Conservation (phyloP, 805 yeast species). For the Starmerella powellii region DNA sequence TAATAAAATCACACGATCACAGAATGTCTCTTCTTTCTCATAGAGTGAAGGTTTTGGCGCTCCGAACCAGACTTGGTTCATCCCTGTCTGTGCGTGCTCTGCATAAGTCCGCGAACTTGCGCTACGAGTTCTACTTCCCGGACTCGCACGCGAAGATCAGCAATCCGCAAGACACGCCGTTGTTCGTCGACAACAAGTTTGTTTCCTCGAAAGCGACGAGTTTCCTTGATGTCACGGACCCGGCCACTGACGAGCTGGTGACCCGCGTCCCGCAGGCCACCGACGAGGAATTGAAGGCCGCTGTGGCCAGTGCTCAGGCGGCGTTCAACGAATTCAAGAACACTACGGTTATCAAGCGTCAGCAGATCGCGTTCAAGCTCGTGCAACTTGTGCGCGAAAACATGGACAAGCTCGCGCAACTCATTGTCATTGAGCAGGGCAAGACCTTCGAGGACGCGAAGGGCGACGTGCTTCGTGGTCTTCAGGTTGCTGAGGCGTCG, state of each 20-base stretch:
- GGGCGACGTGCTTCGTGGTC: slow-evolving; percentile 64
- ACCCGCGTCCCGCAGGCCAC: slow-evolving; percentile 64
- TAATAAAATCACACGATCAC: no score
- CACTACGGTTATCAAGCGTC: slow-evolving; percentile 39
- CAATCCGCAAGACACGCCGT: slow-evolving; percentile 29
- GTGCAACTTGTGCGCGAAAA: slow-evolving; percentile 51
- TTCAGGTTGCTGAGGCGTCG: slow-evolving; percentile 69
- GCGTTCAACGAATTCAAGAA: slow-evolving; percentile 52
- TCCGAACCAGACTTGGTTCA: no score
- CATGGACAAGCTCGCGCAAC: slow-evolving; percentile 56
- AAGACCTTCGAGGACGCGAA: slow-evolving; percentile 63
- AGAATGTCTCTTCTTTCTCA: no score
- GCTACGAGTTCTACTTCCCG: slow-evolving; percentile 21
- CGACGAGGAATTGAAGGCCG: slow-evolving; percentile 48
- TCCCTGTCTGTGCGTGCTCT: background rate
- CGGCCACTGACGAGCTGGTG: slow-evolving; percentile 58
- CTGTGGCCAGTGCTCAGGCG: slow-evolving; percentile 49
- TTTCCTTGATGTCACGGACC: slow-evolving; percentile 64
- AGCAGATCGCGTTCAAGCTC: slow-evolving; percentile 56
- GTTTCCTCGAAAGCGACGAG: slow-evolving; percentile 39
- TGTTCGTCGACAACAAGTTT: slow-evolving; percentile 38
- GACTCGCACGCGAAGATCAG: slow-evolving; percentile 26
- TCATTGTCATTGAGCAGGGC: slow-evolving; percentile 61
- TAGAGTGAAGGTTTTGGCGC: no score
- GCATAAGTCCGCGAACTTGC: background rate